phyloP scores from a whole-genome alignment of 192 early-diverging fungal species.

The Backusella tuberculispora region DNA sequence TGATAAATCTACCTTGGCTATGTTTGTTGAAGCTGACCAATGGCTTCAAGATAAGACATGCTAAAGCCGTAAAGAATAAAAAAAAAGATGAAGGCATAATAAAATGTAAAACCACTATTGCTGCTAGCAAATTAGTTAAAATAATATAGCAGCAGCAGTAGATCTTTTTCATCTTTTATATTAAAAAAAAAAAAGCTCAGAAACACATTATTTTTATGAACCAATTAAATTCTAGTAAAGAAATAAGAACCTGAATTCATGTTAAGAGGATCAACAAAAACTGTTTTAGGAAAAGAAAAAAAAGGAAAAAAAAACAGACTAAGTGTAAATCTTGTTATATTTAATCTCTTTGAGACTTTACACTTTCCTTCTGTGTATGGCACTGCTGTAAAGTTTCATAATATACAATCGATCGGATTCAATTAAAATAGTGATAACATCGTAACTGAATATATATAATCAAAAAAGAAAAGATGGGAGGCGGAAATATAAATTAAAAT shows the following conservation, averaged over 20 bases:
- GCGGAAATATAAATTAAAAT: not conserved
- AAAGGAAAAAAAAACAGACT: no score
- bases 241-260: no score
- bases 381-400: no score
- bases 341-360: no score
- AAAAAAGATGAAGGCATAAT: not conserved
- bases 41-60: conserved; percentile 31
- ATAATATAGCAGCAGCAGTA: conserved; percentile 3
- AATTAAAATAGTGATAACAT: not conserved
- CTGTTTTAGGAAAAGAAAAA: no score
- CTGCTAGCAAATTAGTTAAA: not conserved
- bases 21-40: conserved; percentile 40
- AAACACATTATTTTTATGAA: not conserved
- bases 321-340: no score
- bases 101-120: not conserved
- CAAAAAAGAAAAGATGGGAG: not conserved
- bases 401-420: not conserved
- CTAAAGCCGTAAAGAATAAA: not conserved
- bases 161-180: not conserved
- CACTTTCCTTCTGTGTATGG: no score
- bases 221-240: no score
- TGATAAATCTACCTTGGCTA: conserved; percentile 11
- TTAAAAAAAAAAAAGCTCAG: not conserved
- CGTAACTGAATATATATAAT: no score
- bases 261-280: no score